Percentiles rank a stretch among this genome's conserved stretches.
Evolutionary conservation across 805 yeast species (phyloP).

Genomic region (Lachancea meyersii): DNA sequence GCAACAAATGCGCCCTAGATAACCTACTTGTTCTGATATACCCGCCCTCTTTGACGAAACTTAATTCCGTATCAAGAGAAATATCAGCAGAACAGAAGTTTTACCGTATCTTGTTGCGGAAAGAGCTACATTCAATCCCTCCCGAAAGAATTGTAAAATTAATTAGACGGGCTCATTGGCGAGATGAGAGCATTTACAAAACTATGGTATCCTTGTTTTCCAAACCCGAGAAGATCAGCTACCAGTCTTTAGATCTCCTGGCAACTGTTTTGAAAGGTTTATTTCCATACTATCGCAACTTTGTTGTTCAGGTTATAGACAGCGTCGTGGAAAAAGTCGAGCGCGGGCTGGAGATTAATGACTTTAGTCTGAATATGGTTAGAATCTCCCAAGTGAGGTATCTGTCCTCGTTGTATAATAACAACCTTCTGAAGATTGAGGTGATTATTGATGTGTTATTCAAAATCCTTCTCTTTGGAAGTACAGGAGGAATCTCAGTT

Average conservation of each 20-base stretch:
- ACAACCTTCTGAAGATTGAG: conserved; percentile 40
- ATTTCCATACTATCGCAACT: conserved; percentile 32
- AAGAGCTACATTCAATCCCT: conserved; percentile 41
- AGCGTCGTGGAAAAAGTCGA: conserved; percentile 55
- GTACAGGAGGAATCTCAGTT: conserved; percentile 52
- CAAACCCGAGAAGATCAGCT: conserved; percentile 55
- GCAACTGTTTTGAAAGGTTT: conserved; percentile 42
- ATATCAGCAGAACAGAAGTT: conserved; percentile 43
- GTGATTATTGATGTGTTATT: conserved; percentile 48
- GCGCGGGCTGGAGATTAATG: conserved; percentile 59
- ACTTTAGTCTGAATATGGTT: conserved; percentile 50
- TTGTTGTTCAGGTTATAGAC: conserved; percentile 51
- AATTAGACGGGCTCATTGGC: conserved; percentile 43
- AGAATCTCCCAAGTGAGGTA: conserved; percentile 58
- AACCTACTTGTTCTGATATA: conserved; percentile 48
- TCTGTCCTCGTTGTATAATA: conserved; percentile 51
- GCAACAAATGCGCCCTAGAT: conserved; percentile 53
- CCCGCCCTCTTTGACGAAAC: conserved; percentile 44
- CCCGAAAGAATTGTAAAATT: conserved; percentile 33
- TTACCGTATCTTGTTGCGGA: conserved; percentile 44
- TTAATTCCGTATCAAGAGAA: conserved; percentile 24
- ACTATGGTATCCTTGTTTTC: conserved; percentile 41
- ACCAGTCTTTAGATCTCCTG: conserved; percentile 46
- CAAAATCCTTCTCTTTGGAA: conserved; percentile 58
- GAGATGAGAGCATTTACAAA: conserved; percentile 31